Conservation (phyloP, 352 stramenopile genomes). For the Discostella stelligera region DNA sequence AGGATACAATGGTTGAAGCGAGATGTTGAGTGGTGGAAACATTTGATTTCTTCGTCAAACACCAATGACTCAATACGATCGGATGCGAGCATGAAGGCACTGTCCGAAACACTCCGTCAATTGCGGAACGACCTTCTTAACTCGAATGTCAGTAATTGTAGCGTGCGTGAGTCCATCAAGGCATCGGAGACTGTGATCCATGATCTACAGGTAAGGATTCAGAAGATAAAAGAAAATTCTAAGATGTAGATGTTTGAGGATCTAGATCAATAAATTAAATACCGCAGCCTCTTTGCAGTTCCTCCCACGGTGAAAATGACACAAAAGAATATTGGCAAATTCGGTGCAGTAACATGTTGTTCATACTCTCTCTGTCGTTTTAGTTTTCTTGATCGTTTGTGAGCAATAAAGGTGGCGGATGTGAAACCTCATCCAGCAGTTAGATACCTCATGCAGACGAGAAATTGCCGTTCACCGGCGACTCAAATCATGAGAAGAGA, state of each 20-base stretch:
- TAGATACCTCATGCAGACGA: not conserved
- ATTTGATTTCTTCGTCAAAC: conserved; percentile 16
- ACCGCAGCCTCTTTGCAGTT: too few relatives aligned
- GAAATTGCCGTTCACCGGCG: not conserved
- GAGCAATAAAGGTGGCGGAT: not conserved
- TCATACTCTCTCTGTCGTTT: too few relatives aligned
- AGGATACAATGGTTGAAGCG: conserved; percentile 16
- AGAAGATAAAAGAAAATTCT: conserved; percentile 2
- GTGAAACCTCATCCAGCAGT: not conserved
- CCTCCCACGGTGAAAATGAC: too few relatives aligned
- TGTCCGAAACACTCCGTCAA: conserved; percentile 16
- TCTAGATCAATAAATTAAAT: too few relatives aligned
- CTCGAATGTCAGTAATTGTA: not conserved
- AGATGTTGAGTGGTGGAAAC: conserved; percentile 27
- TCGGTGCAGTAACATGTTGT: too few relatives aligned
- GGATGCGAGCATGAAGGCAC: conserved; percentile 2
- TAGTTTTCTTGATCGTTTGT: not conserved
- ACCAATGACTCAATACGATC: conserved; percentile 1
- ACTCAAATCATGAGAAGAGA: not conserved
- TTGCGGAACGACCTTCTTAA: conserved; percentile 4
- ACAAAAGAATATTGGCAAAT: too few relatives aligned
- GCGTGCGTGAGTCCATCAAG: conserved; percentile 15
- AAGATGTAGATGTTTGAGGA: not conserved
- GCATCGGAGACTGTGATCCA: conserved; percentile 13
- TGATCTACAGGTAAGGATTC: conserved; percentile 17